Conservation (phyloP, 257 asterid species). For the Jacaranda copaia region DNA sequence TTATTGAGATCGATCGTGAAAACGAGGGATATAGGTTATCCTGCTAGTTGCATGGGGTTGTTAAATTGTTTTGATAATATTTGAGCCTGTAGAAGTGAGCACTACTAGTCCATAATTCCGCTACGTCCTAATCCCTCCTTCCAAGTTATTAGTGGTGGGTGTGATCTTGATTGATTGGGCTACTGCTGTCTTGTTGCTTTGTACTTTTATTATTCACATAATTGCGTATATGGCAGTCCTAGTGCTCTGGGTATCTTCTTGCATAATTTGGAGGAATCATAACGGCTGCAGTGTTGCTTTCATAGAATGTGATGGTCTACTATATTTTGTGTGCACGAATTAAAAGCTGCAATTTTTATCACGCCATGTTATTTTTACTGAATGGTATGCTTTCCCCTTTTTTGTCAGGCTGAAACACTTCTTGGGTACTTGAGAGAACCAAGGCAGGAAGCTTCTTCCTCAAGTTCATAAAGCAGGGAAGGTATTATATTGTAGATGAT, state of each 20-base stretch:
- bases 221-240: conserved; percentile 30
- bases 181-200: conserved; percentile 30
- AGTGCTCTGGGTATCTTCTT: conserved; percentile 12
- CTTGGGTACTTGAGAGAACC: conserved; percentile 93
- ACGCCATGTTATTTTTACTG: conserved; percentile 1
- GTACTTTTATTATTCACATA: conserved; percentile 16
- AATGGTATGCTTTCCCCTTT: conserved; percentile 23
- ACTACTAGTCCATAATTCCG: conserved; percentile 16
- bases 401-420: conserved; percentile 90
- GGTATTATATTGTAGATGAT: conserved; percentile 47
- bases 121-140: conserved; percentile 28
- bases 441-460: conserved; percentile 85
- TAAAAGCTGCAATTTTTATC: conserved; percentile 37
- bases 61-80: conserved; percentile 29
- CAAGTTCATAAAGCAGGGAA: conserved; percentile 56
- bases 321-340: conserved; percentile 19
- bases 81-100: conserved; percentile 3
- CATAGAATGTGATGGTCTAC: conserved; percentile 18
- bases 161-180: conserved; percentile 37
- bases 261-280: conserved; percentile 35
- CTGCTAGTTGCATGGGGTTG: conserved; percentile 27
- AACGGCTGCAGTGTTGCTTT: conserved; percentile 40
- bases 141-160: conserved; percentile 30
- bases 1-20: conserved; percentile 34
- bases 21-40: conserved; percentile 30